A percentile compares a stretch with the other conserved stretches of the same genome.
Conservation (phyloP, 805 yeast species). For the Henningerozyma blattae region DNA sequence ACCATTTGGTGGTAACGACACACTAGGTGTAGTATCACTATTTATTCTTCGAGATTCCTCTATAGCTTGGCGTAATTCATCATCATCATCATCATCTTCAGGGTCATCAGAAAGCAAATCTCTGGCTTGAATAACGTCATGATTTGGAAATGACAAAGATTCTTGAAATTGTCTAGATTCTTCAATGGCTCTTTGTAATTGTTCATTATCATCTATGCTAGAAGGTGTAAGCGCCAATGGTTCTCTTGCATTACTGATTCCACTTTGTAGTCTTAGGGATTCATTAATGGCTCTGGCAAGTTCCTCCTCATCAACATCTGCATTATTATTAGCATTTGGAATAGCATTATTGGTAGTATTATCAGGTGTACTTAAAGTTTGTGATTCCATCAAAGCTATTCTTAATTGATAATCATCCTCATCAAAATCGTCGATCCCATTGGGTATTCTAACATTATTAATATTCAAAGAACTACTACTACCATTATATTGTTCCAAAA, state of each 20-base stretch:
- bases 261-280: neutral
- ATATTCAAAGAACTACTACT: no score
- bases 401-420: slow-evolving; percentile 22
- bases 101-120: neutral
- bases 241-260: neutral
- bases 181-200: slow-evolving; percentile 10
- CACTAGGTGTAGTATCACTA: neutral
- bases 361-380: slow-evolving; percentile 1
- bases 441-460: no score
- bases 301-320: slow-evolving; percentile 1
- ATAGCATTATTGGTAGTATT: slow-evolving; percentile 1
- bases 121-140: neutral
- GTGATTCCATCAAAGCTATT: slow-evolving; percentile 26
- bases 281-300: neutral
- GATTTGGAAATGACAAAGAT: neutral
- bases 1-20: neutral
- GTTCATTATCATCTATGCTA: slow-evolving; percentile 4
- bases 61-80: slow-evolving; percentile 6
- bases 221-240: neutral
- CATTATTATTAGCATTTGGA: slow-evolving; percentile 1
- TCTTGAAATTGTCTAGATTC: slow-evolving; percentile 9
- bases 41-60: slow-evolving; percentile 7
- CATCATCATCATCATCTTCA: slow-evolving; percentile 1
- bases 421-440: no score
- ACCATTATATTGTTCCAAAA: slow-evolving; percentile 19